Percentiles rank a stretch among this genome's conserved stretches.
Conservation (phyloP, 805 yeast species). For the Lipomyces starkeyi region DNA sequence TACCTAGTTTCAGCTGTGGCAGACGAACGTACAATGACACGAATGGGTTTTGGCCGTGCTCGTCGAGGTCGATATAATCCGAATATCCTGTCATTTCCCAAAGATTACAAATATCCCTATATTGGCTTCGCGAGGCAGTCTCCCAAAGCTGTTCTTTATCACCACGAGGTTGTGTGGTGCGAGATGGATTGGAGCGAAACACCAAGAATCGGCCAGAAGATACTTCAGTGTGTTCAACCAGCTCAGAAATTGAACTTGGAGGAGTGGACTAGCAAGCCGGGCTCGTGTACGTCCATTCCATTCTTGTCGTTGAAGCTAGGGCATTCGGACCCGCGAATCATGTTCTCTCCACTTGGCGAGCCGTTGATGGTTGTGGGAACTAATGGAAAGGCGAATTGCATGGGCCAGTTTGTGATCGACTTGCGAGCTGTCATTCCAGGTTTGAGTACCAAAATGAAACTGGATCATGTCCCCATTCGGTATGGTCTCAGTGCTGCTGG, state of each 20-base stretch:
- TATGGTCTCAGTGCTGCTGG: background rate
- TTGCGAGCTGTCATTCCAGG: slow-evolving; percentile 29
- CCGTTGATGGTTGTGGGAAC: slow-evolving; percentile 36
- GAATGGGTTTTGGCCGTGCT: slow-evolving; percentile 5
- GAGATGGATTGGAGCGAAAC: slow-evolving; percentile 25
- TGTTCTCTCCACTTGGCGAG: slow-evolving; percentile 32
- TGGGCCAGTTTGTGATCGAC: slow-evolving; percentile 29
- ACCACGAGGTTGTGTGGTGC: slow-evolving; percentile 32
- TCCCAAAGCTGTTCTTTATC: slow-evolving; percentile 9
- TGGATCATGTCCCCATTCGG: slow-evolving; percentile 25
- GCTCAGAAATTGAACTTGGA: background rate
- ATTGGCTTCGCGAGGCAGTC: slow-evolving; percentile 22
- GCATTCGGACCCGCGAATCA: slow-evolving; percentile 31
- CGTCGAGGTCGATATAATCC: slow-evolving; percentile 18
- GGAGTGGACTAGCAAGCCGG: slow-evolving; percentile 19
- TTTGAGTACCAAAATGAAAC: slow-evolving; percentile 13
- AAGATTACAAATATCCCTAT: slow-evolving; percentile 16
- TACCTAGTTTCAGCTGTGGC: slow-evolving; percentile 11
- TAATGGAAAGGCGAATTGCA: slow-evolving; percentile 27
- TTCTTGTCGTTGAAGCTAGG: slow-evolving; percentile 21
- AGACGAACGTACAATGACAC: slow-evolving; percentile 16
- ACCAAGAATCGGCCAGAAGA: slow-evolving; percentile 13
- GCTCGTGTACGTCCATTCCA: slow-evolving; percentile 6
- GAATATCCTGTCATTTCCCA: slow-evolving; percentile 28
- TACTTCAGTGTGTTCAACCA: slow-evolving; percentile 15